Evolutionary conservation across 345 rosid species (phyloP).

Genomic region (Luvunga scandens): DNA sequence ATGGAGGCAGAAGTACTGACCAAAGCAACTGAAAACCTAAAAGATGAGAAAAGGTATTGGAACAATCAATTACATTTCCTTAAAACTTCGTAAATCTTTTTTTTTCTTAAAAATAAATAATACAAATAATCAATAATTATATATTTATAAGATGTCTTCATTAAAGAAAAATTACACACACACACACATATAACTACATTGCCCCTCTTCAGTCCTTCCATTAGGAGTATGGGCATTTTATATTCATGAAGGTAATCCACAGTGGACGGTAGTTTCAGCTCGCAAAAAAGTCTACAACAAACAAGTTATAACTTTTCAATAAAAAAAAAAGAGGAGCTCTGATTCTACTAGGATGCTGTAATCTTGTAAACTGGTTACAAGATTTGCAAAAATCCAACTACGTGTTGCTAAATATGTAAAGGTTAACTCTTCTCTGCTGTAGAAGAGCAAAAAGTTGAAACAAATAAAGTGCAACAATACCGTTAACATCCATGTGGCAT

Average conservation of each 20-base stretch:
- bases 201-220: not conserved
- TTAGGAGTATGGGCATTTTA: not conserved
- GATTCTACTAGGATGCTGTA: not conserved
- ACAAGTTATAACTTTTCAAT: not conserved
- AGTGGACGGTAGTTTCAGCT: not conserved
- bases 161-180: no score
- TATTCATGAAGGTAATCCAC: not conserved
- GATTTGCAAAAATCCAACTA: not conserved
- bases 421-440: not conserved
- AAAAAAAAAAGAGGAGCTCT: not conserved
- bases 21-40: conserved; percentile 81
- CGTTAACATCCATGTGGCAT: conserved; percentile 89
- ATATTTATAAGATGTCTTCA: no score
- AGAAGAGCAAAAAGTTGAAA: not conserved
- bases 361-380: not conserved
- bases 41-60: not conserved
- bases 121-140: no score
- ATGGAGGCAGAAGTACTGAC: conserved; percentile 75
- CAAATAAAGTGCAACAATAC: conserved; percentile 26
- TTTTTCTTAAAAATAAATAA: no score
- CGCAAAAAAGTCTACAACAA: not conserved
- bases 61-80: not conserved
- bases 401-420: not conserved
- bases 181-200: not conserved
- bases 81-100: not conserved